Evolutionary conservation across 2,329 filamentous ascomycete species (phyloP), one percentile per base, ranked within the genome.

Genomic region (Thyridium curvatum): DNA sequence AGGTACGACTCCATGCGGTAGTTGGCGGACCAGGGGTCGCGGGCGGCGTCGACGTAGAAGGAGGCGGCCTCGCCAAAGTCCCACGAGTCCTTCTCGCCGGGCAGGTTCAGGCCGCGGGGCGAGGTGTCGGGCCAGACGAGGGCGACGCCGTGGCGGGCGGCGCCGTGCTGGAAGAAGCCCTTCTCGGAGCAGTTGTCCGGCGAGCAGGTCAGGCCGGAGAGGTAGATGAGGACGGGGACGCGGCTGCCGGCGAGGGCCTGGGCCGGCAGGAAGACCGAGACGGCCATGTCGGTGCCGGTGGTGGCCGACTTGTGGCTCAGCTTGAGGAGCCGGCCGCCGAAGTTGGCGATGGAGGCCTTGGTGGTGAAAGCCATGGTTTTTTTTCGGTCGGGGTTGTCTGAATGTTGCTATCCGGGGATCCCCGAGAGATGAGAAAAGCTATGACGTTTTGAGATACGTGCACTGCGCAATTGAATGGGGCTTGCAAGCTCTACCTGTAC

Each of bases 1-100:
- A 98, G 75, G 69, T 98, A 98, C 46, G 75, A 80, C 71, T 97
- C 89, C 93, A 98, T 98, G 52, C 82, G 83, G 73, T 98, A 98
- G 59, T 87, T 79, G 39, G 71, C 68, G 42, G 69, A 69, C 71
- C 82, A 98, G 9, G 89, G 88, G 21, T 77, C 73, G 48, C 70
- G 72, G 4, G 81, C 86, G 9, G 91, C 89, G 61, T 98, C 83
- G 50, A 98, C 69, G 71, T 98, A 98, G 74, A 98, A 98, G 39
- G 88, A 87, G 1, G 93, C 93, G 5, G 86, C 91, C 46, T 79
- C 79, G 53, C 93, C 93, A 59, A 98, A 97, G 65, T 98, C 93
- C 63, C 82, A 98, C 35, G 74, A 62, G 48, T 94, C 91, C 54
- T 94, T 81, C 70, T 97, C 90, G 53, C 87, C 89, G 26, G 82